These are phyloP conservation scores for Rhododendron kiyosumense DNA, from an alignment of 148 eudicot species.

Conservation along the genomic window DNA sequence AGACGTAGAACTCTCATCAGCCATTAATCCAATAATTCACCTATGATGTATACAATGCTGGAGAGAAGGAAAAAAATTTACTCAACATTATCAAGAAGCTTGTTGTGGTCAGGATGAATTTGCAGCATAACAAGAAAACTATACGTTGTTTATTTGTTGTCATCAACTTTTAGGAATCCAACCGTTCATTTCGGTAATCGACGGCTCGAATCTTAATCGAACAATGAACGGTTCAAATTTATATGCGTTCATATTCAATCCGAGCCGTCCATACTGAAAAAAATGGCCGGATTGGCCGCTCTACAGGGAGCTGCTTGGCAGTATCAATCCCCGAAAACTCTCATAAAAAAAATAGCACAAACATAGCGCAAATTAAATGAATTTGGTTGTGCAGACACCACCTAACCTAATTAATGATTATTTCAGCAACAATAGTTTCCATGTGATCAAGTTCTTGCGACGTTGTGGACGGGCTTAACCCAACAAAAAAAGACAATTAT, in stretches of 20 bases:
- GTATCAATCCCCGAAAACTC: not conserved
- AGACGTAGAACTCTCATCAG: too few relatives aligned
- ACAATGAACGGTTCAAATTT: too few relatives aligned
- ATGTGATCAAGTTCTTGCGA: not conserved
- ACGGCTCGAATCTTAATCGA: too few relatives aligned
- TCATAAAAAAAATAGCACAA: not conserved
- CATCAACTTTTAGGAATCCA: too few relatives aligned
- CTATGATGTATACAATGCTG: not conserved
- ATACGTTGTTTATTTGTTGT: too few relatives aligned
- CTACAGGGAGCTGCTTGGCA: too few relatives aligned
- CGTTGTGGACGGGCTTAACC: not conserved
- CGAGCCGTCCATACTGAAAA: too few relatives aligned
- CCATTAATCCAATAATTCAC: too few relatives aligned
- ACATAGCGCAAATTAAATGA: not conserved
- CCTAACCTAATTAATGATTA: not conserved
- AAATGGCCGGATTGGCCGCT: too few relatives aligned
- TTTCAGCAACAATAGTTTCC: not conserved
- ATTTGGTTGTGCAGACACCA: not conserved
- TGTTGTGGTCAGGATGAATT: not conserved
- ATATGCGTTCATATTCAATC: too few relatives aligned
- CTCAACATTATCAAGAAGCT: not conserved
- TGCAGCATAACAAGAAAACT: not conserved
- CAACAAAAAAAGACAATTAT: not conserved
- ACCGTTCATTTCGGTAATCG: too few relatives aligned
- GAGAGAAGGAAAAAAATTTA: too few relatives aligned